Evolutionary conservation across 2,329 filamentous ascomycete species (phyloP), one percentile per base, ranked within the genome.

Genomic region (Fusarium camptoceras): DNA sequence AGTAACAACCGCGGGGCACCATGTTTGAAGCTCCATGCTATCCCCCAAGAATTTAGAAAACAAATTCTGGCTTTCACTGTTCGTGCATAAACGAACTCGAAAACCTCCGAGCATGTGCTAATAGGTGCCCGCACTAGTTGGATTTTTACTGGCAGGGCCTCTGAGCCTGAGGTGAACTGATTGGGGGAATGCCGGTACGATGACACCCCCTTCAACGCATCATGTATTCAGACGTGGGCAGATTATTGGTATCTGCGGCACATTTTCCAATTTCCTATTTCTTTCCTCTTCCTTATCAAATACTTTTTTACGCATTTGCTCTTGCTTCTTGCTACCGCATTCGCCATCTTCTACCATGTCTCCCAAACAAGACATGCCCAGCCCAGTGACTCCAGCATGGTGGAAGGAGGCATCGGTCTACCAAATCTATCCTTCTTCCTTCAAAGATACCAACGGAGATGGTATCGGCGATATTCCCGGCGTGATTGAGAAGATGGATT

Each of bases 381-480:
- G 37, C 42, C 30, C 25, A 9, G 53, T 70, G 42, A 42, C 56
- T 14, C 18, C 62, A 53, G 59, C 64, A 7, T 88, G 86, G 86
- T 88, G 86, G 86, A 88, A 87, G 74, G 84, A 88, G 70, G 82
- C 81, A 42, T 81, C 84, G 2, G 68, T 71, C 12, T 71, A 71
- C 30, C 68, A 71, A 9, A 85, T 89, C 64, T 89, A 88, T 76
- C 87, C 87, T 8, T 82, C 86, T 0, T 87, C 84, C 0, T 89
- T 86, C 74, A 83, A 84, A 49, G 85, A 87, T 71, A 83, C 83
- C 55, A 87, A 88, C 51, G 83, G 83, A n/a, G 85, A 88, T 72
- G 88, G 90, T 37, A 82, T 88, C 70, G 89, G 89, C 7, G 86
- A 90, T 68, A 80, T 92, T 20, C 84, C 83, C 12, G 90, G 89